Percentiles rank a stretch among this genome's conserved stretches.
phyloP scores from a whole-genome alignment of 2,329 filamentous ascomycete genomes.

The Epichloe hybrida region DNA sequence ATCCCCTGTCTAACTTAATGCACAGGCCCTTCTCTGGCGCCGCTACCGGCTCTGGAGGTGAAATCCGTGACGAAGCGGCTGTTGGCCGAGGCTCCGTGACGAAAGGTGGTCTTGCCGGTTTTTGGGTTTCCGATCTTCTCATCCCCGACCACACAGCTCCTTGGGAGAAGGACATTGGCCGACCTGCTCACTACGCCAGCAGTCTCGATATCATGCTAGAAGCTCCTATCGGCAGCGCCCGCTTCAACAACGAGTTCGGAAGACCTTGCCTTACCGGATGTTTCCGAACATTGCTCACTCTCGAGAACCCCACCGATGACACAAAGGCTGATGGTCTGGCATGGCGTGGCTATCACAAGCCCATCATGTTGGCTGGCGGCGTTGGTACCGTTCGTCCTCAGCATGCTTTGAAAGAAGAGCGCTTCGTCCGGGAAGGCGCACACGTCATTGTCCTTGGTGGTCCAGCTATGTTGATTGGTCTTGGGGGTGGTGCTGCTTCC shows the following conservation, averaged over 20 bases:
- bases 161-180: constrained; percentile 87
- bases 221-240: constrained; percentile 84
- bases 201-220: constrained; percentile 96
- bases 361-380: constrained; percentile 95
- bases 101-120: constrained; percentile 83
- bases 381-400: constrained; percentile 84
- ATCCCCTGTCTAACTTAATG: background rate
- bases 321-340: constrained; percentile 30
- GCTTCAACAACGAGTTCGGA: constrained; percentile 97
- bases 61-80: constrained; percentile 89
- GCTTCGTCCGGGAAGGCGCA: constrained; percentile 71
- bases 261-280: constrained; percentile 78
- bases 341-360: constrained; percentile 88
- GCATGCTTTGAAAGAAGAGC: constrained; percentile 74
- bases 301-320: constrained; percentile 3
- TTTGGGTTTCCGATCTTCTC: constrained; percentile 86
- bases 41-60: constrained; percentile 87
- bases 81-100: constrained; percentile 86
- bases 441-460: constrained; percentile 88
- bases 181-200: constrained; percentile 82
- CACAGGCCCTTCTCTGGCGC: constrained; percentile 68
- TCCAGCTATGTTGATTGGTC: constrained; percentile 92
- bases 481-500: constrained; percentile 94
- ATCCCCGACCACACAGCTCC: constrained; percentile 73
- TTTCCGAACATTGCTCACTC: constrained; percentile 75